Evolutionary conservation across 2,329 filamentous ascomycete species (phyloP), one percentile per base, ranked within the genome.

Genomic region (Hypoxylon sp.): DNA sequence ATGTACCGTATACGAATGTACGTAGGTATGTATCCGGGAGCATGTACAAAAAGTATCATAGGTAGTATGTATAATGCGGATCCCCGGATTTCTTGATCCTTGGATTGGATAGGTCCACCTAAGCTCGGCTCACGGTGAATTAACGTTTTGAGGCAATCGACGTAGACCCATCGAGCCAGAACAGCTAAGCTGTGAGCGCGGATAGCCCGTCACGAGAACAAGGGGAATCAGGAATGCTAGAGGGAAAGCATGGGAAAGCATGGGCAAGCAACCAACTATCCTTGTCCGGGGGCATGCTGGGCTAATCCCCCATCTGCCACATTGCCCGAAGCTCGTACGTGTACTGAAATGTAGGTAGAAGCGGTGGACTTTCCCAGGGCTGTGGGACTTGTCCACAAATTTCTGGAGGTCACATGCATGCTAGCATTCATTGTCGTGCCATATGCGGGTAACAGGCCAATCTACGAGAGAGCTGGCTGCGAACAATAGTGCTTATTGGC

Each of bases 331-430:
- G 53, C 59, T 69, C 58, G 66, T 69, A 69, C 35, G 17, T 39
- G 22, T 59, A 39, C 52, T 54, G 5, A 35, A 58, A 66, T 59
- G 22, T 22, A 52, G 51, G 33, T 58, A 54, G 59, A 29, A 54
- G 33, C 52, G 22, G 50, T 57, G 26, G 53, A 33, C 48, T 70
- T 71, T 64, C 69, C 69, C 63, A 24, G 22, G 31, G 54, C 66
- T 39, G 58, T 48, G 63, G 63, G 63, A 67, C 57, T 70, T 37
- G 46, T 57, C 69, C 69, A 71, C 60, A 69, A 70, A 67, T 55
- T 52, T 61, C 55, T 67, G 48, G 58, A 66, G 61, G 69, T 71
- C 69, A 71, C 69, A 71, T 63, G 69, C 66, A 53, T 69, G 48
- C 63, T 60, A 59, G 50, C 42, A 46, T 60, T 71, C 50, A 31